Evolutionary conservation across 164 flowering plant species (phyloP).

Genomic region (Echeveria elegans): DNA sequence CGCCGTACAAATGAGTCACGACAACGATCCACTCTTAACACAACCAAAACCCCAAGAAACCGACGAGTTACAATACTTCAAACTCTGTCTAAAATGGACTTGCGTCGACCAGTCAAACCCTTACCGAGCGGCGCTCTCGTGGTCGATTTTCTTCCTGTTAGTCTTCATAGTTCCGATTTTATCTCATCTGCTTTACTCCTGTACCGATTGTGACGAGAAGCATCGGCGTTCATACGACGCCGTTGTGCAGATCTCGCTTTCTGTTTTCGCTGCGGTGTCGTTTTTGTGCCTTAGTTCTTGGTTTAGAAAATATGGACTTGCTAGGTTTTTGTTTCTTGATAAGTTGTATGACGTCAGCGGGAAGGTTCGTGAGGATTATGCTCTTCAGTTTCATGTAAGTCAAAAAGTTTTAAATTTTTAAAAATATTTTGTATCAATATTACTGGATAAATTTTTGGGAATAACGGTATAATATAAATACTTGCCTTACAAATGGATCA

Average conservation of each 20-base stretch:
- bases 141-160: conserved; percentile 36
- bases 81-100: conserved; percentile 24
- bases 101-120: conserved; percentile 39
- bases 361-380: conserved; percentile 17
- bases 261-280: conserved; percentile 20
- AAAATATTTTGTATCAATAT: too few relatives aligned
- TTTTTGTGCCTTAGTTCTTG: conserved; percentile 21
- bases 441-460: too few relatives aligned
- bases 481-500: too few relatives aligned
- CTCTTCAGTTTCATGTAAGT: conserved; percentile 21
- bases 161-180: conserved; percentile 30
- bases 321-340: conserved; percentile 29
- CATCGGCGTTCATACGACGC: conserved; percentile 38
- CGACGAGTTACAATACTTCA: conserved; percentile 19
- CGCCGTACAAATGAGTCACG: neutral
- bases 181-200: conserved; percentile 29
- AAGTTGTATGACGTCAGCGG: conserved; percentile 21
- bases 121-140: conserved; percentile 31
- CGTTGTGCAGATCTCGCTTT: conserved; percentile 25
- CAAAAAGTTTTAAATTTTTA: neutral
- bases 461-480: too few relatives aligned
- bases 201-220: conserved; percentile 32
- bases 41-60: neutral
- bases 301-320: conserved; percentile 23
- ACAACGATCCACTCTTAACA: neutral